Percentiles rank a stretch among this genome's conserved stretches.
These are phyloP conservation scores for Cladochytrium replicatum DNA, from an alignment of 192 early-diverging fungal genomes.

Conservation along the genomic window DNA sequence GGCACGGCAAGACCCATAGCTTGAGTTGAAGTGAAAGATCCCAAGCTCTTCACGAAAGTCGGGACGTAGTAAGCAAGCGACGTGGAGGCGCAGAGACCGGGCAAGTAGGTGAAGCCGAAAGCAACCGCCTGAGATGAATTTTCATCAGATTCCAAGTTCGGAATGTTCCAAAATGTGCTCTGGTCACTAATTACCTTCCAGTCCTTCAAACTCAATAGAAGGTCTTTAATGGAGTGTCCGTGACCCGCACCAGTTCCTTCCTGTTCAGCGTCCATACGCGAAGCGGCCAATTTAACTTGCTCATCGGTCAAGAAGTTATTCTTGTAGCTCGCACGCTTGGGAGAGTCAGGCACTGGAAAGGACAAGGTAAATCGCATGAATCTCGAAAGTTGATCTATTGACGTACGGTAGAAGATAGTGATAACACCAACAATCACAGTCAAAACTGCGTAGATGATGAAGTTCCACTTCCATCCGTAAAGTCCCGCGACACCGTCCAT, in stretches of 20 bases:
- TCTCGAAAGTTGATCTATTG: too few relatives aligned
- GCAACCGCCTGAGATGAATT: slow-evolving; percentile 6
- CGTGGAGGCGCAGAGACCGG: slow-evolving; percentile 10
- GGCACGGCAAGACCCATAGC: too few relatives aligned
- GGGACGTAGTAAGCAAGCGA: slow-evolving; percentile 25
- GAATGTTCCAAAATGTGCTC: slow-evolving; percentile 11
- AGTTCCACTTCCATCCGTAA: slow-evolving; percentile 59
- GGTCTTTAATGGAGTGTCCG: too few relatives aligned
- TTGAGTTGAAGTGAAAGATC: too few relatives aligned
- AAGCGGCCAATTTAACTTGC: slow-evolving; percentile 39
- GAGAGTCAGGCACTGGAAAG: slow-evolving; percentile 32
- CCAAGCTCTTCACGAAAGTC: slow-evolving; percentile 28
- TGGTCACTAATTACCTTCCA: slow-evolving; percentile 8
- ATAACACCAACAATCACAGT: slow-evolving; percentile 54
- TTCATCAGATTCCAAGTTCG: slow-evolving; percentile 4
- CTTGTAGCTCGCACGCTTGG: slow-evolving; percentile 21
- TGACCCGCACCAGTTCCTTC: too few relatives aligned
- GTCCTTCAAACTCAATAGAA: too few relatives aligned
- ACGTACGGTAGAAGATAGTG: slow-evolving; percentile 25
- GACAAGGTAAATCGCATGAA: too few relatives aligned
- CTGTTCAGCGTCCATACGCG: slow-evolving; percentile 38
- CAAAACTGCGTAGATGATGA: slow-evolving; percentile 58
- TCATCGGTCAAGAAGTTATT: slow-evolving; percentile 43
- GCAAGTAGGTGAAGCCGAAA: slow-evolving; percentile 18
- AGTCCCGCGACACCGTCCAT: slow-evolving; percentile 44